Percentiles rank a stretch among this genome's conserved stretches.
Evolutionary conservation across 2,329 filamentous ascomycete genomes (phyloP).

Genomic region (Botrytis porri): DNA sequence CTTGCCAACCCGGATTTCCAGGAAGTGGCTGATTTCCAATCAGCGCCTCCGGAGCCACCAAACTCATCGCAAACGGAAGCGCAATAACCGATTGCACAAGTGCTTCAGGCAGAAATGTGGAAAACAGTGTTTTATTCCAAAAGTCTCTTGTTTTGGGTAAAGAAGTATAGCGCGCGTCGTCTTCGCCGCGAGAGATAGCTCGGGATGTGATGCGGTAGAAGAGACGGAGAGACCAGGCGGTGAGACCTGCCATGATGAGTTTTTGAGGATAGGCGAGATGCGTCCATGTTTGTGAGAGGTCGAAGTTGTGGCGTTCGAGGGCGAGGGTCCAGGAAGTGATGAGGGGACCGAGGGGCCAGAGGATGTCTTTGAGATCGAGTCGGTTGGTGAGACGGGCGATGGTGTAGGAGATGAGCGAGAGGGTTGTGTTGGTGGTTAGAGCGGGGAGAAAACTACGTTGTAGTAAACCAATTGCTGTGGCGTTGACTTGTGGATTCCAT

Average conservation of each 20-base stretch:
- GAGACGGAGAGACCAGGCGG: constrained; percentile 20
- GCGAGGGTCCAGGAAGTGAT: constrained; percentile 22
- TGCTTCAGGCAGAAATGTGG: constrained; percentile 21
- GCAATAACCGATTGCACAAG: constrained; percentile 21
- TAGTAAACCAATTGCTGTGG: constrained; percentile 19
- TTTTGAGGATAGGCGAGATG: constrained; percentile 21
- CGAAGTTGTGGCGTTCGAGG: constrained; percentile 18
- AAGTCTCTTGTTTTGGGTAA: constrained; percentile 4
- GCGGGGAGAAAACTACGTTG: constrained; percentile 23
- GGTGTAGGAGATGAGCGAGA: constrained; percentile 20
- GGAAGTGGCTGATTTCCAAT: constrained; percentile 6
- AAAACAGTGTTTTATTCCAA: constrained; percentile 21
- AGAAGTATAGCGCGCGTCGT: constrained; percentile 22
- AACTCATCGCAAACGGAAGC: constrained; percentile 21
- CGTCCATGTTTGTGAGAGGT: constrained; percentile 14
- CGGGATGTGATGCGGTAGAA: constrained; percentile 21
- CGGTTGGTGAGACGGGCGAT: constrained; percentile 20
- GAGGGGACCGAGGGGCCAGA: constrained; percentile 23
- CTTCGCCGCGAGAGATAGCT: constrained; percentile 10
- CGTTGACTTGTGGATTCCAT: constrained; percentile 17
- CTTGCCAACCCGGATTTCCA: constrained; percentile 16
- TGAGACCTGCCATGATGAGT: constrained; percentile 20
- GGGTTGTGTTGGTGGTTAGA: constrained; percentile 19
- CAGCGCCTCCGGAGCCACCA: constrained; percentile 7
- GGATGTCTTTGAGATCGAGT: constrained; percentile 21